These are phyloP conservation scores for Russula sp. DNA, from an alignment of 768 basidiomycete genomes.

Conservation along the genomic window DNA sequence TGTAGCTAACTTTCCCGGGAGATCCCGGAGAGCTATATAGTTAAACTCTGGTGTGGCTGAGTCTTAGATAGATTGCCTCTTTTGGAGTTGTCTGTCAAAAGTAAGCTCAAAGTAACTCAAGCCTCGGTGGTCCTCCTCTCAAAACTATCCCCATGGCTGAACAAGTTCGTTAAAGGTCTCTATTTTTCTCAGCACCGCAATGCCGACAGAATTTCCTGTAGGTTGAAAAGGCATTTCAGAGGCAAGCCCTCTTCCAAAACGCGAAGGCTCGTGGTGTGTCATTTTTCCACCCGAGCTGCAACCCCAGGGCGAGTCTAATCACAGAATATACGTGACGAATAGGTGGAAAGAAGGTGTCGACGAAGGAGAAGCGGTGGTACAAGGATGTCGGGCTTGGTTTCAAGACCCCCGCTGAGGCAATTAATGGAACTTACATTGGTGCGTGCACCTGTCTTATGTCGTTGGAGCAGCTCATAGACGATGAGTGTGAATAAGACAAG, in stretches of 20 bases:
- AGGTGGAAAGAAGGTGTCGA: slow-evolving; percentile 88
- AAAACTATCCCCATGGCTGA: slow-evolving; percentile 37
- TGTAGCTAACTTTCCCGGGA: slow-evolving; percentile 3
- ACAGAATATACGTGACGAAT: background rate
- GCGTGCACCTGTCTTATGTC: slow-evolving; percentile 31
- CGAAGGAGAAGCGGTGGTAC: slow-evolving; percentile 97
- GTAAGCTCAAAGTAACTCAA: slow-evolving; percentile 1
- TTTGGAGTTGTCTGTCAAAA: slow-evolving; percentile 15
- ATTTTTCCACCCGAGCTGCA: slow-evolving; percentile 2
- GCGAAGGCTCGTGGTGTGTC: slow-evolving; percentile 85
- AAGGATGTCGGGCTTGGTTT: slow-evolving; percentile 97
- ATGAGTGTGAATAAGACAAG: slow-evolving; percentile 60
- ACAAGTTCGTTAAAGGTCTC: slow-evolving; percentile 31
- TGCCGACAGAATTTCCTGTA: slow-evolving; percentile 30
- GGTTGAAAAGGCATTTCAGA: slow-evolving; percentile 97
- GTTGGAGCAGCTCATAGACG: background rate
- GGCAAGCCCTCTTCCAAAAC: slow-evolving; percentile 98
- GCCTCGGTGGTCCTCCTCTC: slow-evolving; percentile 15
- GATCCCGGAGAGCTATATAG: slow-evolving; percentile 23
- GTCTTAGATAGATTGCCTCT: slow-evolving; percentile 11
- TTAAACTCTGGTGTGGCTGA: slow-evolving; percentile 18
- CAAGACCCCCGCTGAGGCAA: slow-evolving; percentile 94
- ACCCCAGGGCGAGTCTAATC: slow-evolving; percentile 1
- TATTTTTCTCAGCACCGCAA: background rate
- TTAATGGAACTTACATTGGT: slow-evolving; percentile 96